These are phyloP conservation scores for Amphicarpaea edgeworthii DNA, from an alignment of 306 rosid species.

Conservation along the genomic window DNA sequence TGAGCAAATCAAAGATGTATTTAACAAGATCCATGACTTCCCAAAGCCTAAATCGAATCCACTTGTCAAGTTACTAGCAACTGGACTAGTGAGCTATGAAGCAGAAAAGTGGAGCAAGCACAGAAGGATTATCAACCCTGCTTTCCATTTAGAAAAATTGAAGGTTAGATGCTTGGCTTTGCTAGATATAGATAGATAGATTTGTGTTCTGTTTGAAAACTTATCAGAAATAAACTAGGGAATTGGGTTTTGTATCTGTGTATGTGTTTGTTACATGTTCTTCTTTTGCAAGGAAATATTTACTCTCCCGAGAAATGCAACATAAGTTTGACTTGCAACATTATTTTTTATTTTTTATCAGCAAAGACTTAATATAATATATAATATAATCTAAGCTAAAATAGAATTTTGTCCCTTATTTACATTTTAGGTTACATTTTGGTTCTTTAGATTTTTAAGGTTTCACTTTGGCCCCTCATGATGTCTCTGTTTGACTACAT, in stretches of 20 bases:
- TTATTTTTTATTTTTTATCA: background rate
- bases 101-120: constrained; percentile 70
- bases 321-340: background rate
- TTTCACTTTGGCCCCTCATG: too few species aligned
- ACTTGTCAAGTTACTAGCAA: constrained; percentile 25
- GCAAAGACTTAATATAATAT: background rate
- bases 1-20: constrained; percentile 56
- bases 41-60: constrained; percentile 47
- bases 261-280: background rate
- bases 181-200: background rate
- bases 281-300: background rate
- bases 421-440: too few species aligned
- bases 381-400: too few species aligned
- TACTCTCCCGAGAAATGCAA: background rate
- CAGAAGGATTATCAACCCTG: constrained; percentile 60
- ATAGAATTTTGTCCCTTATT: too few species aligned
- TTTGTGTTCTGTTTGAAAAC: background rate
- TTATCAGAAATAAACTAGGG: background rate
- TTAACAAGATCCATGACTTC: constrained; percentile 47
- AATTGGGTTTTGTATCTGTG: background rate
- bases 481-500: too few species aligned
- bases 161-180: constrained; percentile 56
- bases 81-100: constrained; percentile 47
- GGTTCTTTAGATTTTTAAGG: too few species aligned
- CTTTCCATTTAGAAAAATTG: constrained; percentile 59